Base-by-base conservation (phyloP, 1,284 basidiomycete species). In the Meira miltonrushii region DNA sequence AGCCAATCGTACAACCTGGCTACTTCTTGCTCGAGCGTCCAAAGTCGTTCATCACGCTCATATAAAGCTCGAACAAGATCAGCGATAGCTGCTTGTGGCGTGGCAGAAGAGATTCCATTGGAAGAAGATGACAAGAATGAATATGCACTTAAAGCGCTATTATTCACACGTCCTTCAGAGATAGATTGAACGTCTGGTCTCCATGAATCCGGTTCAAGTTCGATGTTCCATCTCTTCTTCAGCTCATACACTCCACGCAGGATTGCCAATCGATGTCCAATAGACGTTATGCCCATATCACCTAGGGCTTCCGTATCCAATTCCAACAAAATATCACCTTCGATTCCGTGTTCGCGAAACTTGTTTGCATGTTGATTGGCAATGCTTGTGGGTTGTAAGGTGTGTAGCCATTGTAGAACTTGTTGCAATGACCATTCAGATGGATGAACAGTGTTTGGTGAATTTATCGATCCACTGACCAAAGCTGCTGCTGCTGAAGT, bases 141-240 rank as follows among this genome's bases (percentile, higher is more conserved):
- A 48, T 48, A 17, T 21, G 21, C 25, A 9, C 9, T n/a, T 12
- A 40, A n/a, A 41, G n/a, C 21, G 19, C 50, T 28, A 13, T 37
- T 52, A 17, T 21, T 52, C 8, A 11, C 19, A 10, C 17, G 9
- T 11, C 50, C 50, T 12, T 37, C 41, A 33, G 28, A 33, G 8
- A 33, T 33, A 33, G 28, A 33, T 25, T 48, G 46, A 3, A 23
- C 43, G 15, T 47, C 40, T 28, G 58, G 58, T 28, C 47, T 43
- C 70, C 71, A 78, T 39, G 77, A 72, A 15, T 69, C 75, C 9
- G 72, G 61, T 33, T 77, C 75, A 11, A 78, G 55, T 13, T 71
- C 72, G 19, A 78, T 66, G 38, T 62, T 70, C 39, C 59, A 68
- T n/a, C 59, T 57, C 48, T 62, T 50, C 58, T 78, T 78, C 44